A percentile compares a stretch with the other conserved stretches of the same genome.
Conservation (phyloP, 2,329 filamentous ascomycete genomes). For the Trichophyton mentagrophytes region DNA sequence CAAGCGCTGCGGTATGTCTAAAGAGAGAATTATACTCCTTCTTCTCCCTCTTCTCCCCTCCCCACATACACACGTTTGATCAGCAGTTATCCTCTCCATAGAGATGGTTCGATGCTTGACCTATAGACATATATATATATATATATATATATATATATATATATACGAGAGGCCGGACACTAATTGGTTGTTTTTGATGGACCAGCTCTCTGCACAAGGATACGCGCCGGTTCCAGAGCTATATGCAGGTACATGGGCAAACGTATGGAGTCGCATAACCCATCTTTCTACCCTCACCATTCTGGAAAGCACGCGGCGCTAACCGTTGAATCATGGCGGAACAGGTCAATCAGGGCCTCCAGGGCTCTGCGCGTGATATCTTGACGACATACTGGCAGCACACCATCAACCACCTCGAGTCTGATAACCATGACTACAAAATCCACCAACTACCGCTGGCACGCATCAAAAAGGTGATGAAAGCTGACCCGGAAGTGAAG, state of each 20-base stretch:
- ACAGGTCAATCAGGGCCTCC: slow-evolving; percentile 88
- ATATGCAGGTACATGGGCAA: slow-evolving; percentile 89
- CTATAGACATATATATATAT: slow-evolving; percentile 5
- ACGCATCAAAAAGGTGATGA: slow-evolving; percentile 99
- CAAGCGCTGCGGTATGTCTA: slow-evolving; percentile 49
- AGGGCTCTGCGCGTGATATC: slow-evolving; percentile 88
- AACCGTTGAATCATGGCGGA: slow-evolving; percentile 3
- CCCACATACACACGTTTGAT: background rate
- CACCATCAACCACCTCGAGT: slow-evolving; percentile 89
- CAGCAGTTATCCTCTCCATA: background rate
- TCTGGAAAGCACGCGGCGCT: background rate
- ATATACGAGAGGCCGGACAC: slow-evolving; percentile 1
- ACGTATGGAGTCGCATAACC: slow-evolving; percentile 46
- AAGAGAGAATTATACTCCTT: background rate
- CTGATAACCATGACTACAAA: slow-evolving; percentile 95
- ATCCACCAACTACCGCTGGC: slow-evolving; percentile 90
- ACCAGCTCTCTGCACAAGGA: slow-evolving; percentile 69
- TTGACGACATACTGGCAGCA: slow-evolving; percentile 99
- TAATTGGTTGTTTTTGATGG: background rate
- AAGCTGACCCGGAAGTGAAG: slow-evolving; percentile 96
- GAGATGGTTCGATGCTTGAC: background rate
- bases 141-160: no score
- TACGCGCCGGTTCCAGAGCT: slow-evolving; percentile 81
- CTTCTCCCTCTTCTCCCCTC: background rate
- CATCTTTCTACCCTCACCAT: no score